Evolutionary conservation across 2,329 filamentous ascomycete genomes (phyloP), one percentile per base, ranked within the genome.

Genomic region (Fusarium verticillioides): DNA sequence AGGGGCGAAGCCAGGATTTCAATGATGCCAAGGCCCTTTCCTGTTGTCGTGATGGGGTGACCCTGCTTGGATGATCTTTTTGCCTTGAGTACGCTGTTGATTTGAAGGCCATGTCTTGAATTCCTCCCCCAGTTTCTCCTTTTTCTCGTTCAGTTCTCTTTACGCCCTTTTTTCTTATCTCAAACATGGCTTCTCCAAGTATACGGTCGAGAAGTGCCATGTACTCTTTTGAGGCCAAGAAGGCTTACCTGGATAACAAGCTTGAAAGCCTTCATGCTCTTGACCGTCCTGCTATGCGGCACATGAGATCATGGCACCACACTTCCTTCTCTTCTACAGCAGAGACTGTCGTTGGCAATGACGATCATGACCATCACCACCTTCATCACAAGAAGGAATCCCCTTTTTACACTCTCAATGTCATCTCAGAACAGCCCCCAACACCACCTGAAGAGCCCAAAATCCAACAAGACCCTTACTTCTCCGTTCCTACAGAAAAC

Each of bases 311-410:
- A 13, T 68, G 64, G 66, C 39, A 63, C 5, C 69, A 47, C 28
- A 19, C 50, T 18, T 69, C 64, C 2, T 63, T 69, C 58, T 69
- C 66, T 23, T 69, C 66, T 3, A 69, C 64, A 11, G 44, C 66
- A n/a, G 66, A 69, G 1, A 69, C 64, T 47, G 21, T 69, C 4
- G 39, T 69, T 26, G 64, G 58, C 3, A 43, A 68, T 16, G 42
- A 68, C 9, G 63, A 62, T 9, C 9, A 21, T 9, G 26, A 49
- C 1, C 46, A 16, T 9, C 15, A 32, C 3, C 19, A 16, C 10
- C 46, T 21, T 4, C 28, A 50, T 4, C 42, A 28, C 9, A 62
- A 49, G 53, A 69, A 63, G 13, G 44, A 46, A 3, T 9, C 26
- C 13, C 21, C 49, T 37, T 50, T 53, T 13, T 69, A 26, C 16